Evolutionary conservation across 805 yeast species (phyloP).

Genomic region (Pichia phayaonensis): DNA sequence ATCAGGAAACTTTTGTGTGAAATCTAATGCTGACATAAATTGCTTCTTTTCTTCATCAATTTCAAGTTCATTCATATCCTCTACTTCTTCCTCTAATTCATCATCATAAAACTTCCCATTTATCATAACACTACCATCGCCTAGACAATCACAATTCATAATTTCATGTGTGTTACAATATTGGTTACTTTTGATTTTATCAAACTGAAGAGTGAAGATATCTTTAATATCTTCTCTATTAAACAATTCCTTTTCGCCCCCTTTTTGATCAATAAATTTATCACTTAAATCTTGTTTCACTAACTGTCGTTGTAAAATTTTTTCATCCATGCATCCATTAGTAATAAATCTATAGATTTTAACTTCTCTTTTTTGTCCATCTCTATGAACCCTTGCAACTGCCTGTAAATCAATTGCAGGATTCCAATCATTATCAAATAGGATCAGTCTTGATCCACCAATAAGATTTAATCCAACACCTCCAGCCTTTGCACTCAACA

Average conservation of each 20-base stretch:
- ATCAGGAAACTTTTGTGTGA: slow-evolving; percentile 19
- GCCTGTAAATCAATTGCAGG: slow-evolving; percentile 91
- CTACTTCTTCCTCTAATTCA: slow-evolving; percentile 7
- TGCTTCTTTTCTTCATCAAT: slow-evolving; percentile 21
- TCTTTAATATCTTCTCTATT: slow-evolving; percentile 62
- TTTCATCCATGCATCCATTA: slow-evolving; percentile 89
- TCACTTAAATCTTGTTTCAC: slow-evolving; percentile 76
- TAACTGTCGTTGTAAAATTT: slow-evolving; percentile 85
- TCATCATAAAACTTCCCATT: slow-evolving; percentile 8
- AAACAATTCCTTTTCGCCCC: slow-evolving; percentile 54
- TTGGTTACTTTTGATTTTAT: background rate
- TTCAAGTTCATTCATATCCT: slow-evolving; percentile 12
- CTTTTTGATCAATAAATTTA: slow-evolving; percentile 45
- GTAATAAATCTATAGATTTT: slow-evolving; percentile 76
- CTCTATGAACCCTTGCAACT: slow-evolving; percentile 91
- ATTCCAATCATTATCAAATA: slow-evolving; percentile 96
- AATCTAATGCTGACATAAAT: slow-evolving; percentile 55
- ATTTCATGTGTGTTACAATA: slow-evolving; percentile 72
- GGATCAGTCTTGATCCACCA: slow-evolving; percentile 80
- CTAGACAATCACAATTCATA: slow-evolving; percentile 55
- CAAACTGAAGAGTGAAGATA: slow-evolving; percentile 48
- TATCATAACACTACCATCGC: slow-evolving; percentile 35
- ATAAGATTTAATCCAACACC: slow-evolving; percentile 87
- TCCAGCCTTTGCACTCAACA: slow-evolving; percentile 85
- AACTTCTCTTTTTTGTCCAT: slow-evolving; percentile 79